Percentiles rank a stretch among this genome's conserved stretches.
Conservation (phyloP, 1,284 basidiomycete genomes). For the Naganishia liquefaciens region DNA sequence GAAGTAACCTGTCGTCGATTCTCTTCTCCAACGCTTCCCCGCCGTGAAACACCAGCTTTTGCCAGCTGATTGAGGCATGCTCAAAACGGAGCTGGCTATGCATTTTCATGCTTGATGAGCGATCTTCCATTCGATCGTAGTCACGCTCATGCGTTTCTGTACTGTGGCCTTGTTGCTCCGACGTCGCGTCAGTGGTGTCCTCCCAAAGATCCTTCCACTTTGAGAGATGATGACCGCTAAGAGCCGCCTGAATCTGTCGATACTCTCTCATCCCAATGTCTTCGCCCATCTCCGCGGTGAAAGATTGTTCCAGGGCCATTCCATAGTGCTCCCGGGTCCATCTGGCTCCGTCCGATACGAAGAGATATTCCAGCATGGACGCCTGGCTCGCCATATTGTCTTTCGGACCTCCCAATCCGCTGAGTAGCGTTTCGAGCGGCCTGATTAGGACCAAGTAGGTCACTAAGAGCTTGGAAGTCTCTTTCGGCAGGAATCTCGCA, state of each 20-base stretch:
- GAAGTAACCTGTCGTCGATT: too few species aligned
- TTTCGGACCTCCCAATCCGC: neutral
- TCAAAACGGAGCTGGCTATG: neutral
- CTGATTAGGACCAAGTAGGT: neutral
- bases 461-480: neutral
- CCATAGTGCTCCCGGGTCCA: constrained; percentile 5
- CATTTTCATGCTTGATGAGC: neutral
- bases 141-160: neutral
- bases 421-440: neutral
- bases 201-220: neutral
- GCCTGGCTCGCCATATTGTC: neutral
- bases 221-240: neutral
- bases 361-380: neutral
- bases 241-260: neutral
- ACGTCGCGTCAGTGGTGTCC: neutral
- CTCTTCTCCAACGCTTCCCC: too few species aligned
- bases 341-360: neutral
- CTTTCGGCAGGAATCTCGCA: neutral
- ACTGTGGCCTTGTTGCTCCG: neutral
- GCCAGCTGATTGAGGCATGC: neutral
- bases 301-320: neutral
- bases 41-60: neutral
- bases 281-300: neutral
- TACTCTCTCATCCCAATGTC: neutral
- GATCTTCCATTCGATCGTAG: neutral